Percentiles rank a stretch among this genome's conserved stretches.
These are phyloP conservation scores for Bipolaris zeicola DNA, from an alignment of 2,329 filamentous ascomycete genomes.

Conservation along the genomic window DNA sequence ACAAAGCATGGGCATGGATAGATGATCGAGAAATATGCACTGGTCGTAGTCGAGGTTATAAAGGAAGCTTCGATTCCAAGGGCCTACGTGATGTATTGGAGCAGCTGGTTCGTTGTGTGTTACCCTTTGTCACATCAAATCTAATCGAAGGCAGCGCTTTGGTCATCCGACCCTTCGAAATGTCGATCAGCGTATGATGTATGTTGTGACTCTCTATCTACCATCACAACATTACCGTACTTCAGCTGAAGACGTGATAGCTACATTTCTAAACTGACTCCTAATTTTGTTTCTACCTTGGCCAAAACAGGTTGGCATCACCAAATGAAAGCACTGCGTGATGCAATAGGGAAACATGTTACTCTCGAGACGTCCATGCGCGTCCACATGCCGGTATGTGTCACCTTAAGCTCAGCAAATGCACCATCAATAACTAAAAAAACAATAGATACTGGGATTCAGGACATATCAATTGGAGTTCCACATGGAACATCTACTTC, in stretches of 20 bases:
- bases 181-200: conserved; percentile 16
- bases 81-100: not conserved
- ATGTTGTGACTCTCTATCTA: not conserved
- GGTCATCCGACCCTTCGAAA: not conserved
- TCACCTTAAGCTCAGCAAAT: not conserved
- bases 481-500: conserved; percentile 3
- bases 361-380: conserved; percentile 1
- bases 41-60: not conserved
- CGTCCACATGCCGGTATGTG: conserved; percentile 8
- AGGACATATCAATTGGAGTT: conserved; percentile 4
- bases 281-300: not conserved
- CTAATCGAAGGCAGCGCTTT: not conserved
- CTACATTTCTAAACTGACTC: conserved; percentile 6
- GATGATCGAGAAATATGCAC: conserved; percentile 3
- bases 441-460: conserved; percentile 1
- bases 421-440: not conserved
- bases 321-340: conserved; percentile 1
- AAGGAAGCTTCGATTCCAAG: not conserved
- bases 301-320: not conserved
- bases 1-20: conserved; percentile 7
- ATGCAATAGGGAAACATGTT: conserved; percentile 9
- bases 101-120: not conserved
- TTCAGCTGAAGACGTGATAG: not conserved
- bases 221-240: not conserved
- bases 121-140: not conserved